Base-by-base conservation (phyloP, 257 asterid species). In the Galeopsis tetrahit region DNA sequence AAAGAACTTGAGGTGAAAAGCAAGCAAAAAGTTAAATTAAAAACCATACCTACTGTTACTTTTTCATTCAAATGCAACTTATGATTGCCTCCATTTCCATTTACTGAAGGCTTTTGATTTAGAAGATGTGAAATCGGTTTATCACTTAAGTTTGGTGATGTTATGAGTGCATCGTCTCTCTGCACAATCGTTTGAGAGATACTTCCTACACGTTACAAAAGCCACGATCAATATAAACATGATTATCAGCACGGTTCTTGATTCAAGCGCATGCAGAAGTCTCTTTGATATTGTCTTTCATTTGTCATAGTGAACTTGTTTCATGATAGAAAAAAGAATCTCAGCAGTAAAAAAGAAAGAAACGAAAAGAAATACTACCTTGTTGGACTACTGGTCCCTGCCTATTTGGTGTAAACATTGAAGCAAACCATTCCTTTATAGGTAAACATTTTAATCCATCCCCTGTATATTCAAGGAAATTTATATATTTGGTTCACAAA, bases 351-450 rank as follows among this genome's bases (percentile, higher is more conserved):
- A 46, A 9, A 53, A 3, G 43, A 5, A 76, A 15, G 43, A 5
- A 76, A 15, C 1, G 35, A 17, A 36, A n/a, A 15, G 36, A 6
- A 33, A 13, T 74, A 93, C 98, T 74, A 93, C 98, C 97, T 87
- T 83, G 80, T 77, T 72, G 81, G 61, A 78, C 70, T 38, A 66
- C 63, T 58, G 78, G 78, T 73, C 77, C 87, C 71, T 62, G 86
- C 75, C 77, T 80, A 46, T 79, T 79, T 17, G 87, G 71, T 78
- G 77, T 70, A 76, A 83, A 84, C 66, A 83, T 53, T 58, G 89
- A 83, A 65, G 86, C 8, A 70, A 88, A 84, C 97, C 91, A 85
- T 81, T 76, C 83, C 87, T 72, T 85, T 66, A 78, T 84, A n/a
- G 56, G 56, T 5, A 49, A 14, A 49, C 56, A 49, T 49, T 14